These are phyloP conservation scores for Diplocarpon mali DNA, from an alignment of 2,329 filamentous ascomycete species.

Conservation along the genomic window DNA sequence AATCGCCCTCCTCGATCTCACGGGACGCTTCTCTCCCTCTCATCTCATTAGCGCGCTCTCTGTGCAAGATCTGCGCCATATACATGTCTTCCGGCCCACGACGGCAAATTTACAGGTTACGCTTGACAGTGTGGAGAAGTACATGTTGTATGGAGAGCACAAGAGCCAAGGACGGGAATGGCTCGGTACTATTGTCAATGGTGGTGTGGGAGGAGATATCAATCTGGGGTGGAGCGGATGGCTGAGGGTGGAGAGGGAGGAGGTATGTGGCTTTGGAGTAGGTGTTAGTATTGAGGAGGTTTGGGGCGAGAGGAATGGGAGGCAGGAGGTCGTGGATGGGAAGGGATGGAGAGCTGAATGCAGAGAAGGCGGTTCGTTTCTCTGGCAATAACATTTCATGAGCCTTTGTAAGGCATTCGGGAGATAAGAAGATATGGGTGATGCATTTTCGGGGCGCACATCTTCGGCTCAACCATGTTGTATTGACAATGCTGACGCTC, in stretches of 20 bases:
- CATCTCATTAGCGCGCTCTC: constrained; percentile 23
- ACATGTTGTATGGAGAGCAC: constrained; percentile 24
- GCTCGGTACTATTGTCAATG: constrained; percentile 22
- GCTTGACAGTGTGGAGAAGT: constrained; percentile 19
- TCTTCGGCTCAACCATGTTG: no score
- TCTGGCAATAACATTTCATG: constrained; percentile 8
- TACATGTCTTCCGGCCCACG: constrained; percentile 22
- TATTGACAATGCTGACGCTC: no score
- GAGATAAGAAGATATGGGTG: not conserved
- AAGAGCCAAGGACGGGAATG: constrained; percentile 22
- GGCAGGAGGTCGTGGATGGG: constrained; percentile 14
- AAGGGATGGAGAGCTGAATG: constrained; percentile 20
- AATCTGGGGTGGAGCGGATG: constrained; percentile 24
- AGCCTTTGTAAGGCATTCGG: not conserved
- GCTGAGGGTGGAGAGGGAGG: constrained; percentile 23
- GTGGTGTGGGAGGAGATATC: constrained; percentile 16
- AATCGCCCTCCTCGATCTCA: constrained; percentile 44
- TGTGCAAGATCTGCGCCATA: constrained; percentile 18
- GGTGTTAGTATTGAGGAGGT: constrained; percentile 25
- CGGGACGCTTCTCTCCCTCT: constrained; percentile 42
- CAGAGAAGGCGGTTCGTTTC: constrained; percentile 16
- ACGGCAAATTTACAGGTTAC: constrained; percentile 14
- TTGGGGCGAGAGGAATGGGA: constrained; percentile 16
- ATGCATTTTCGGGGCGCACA: not conserved
- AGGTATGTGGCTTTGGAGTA: constrained; percentile 14